Percentiles rank a stretch among this genome's conserved stretches.
Conservation (phyloP, 1,284 basidiomycete species). For the Wolfiporia cocos region DNA sequence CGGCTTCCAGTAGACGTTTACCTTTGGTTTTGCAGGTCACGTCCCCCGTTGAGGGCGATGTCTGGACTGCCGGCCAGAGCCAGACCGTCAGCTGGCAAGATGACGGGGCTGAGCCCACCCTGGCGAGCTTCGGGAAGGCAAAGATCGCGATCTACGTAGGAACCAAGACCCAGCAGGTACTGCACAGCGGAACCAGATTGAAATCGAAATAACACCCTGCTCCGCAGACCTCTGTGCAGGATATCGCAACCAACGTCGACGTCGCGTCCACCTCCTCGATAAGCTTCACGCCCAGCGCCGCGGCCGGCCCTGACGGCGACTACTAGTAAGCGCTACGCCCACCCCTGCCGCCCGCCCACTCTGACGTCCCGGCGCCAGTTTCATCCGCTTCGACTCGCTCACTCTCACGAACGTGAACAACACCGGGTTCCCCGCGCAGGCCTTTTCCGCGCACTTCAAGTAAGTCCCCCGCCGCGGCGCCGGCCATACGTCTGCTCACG, state of each 20-base stretch:
- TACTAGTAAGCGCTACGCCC: constrained; percentile 43
- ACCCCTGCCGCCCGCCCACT: not conserved
- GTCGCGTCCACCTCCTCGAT: constrained; percentile 50
- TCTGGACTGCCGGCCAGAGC: constrained; percentile 52
- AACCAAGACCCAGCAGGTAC: constrained; percentile 55
- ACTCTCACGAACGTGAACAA: constrained; percentile 41
- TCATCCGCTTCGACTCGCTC: constrained; percentile 68
- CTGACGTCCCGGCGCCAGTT: constrained; percentile 34
- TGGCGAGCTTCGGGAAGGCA: constrained; percentile 53
- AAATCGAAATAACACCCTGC: too few species aligned
- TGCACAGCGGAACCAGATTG: too few species aligned
- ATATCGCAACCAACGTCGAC: constrained; percentile 49
- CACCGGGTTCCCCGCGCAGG: constrained; percentile 52
- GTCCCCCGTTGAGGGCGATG: constrained; percentile 45
- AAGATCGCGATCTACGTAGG: constrained; percentile 69
- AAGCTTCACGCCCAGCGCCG: constrained; percentile 52
- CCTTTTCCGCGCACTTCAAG: constrained; percentile 82
- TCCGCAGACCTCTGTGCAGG: constrained; percentile 61
- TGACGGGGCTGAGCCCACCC: constrained; percentile 44
- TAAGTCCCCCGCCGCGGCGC: constrained; percentile 26
- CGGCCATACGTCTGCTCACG: not conserved
- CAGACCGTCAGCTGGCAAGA: constrained; percentile 69
- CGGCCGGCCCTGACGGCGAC: constrained; percentile 56
- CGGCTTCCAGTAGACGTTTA: not conserved
- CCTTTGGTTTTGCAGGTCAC: constrained; percentile 49